These are phyloP conservation scores for Senecio squalidus DNA, from an alignment of 140 eudicot genomes.

Conservation along the genomic window DNA sequence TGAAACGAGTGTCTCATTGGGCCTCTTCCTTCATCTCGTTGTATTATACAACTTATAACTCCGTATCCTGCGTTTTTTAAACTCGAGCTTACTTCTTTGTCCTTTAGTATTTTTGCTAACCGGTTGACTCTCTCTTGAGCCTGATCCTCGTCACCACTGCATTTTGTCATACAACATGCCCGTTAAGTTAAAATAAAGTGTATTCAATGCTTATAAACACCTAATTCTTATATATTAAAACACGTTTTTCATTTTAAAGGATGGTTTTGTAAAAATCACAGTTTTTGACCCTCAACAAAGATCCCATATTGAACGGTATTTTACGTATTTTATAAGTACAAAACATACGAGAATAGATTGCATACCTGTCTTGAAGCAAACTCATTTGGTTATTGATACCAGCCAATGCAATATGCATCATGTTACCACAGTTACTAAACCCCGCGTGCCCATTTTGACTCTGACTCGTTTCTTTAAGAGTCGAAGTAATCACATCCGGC, in stretches of 20 bases:
- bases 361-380: constrained; percentile 92
- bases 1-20: constrained; percentile 97
- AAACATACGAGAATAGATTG: too few relatives aligned
- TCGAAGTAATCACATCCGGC: constrained; percentile 64
- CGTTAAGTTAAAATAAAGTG: background rate
- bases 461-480: constrained; percentile 64
- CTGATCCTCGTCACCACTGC: constrained; percentile 99
- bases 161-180: constrained; percentile 1
- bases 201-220: too few relatives aligned
- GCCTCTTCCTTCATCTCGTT: constrained; percentile 94
- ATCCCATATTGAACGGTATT: too few relatives aligned
- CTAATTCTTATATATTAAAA: too few relatives aligned
- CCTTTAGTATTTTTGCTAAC: constrained; percentile 84
- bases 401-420: constrained; percentile 92
- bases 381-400: constrained; percentile 97
- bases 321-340: too few relatives aligned
- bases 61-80: constrained; percentile 77
- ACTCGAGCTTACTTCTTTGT: constrained; percentile 72
- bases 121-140: constrained; percentile 94
- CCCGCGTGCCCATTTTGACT: constrained; percentile 33
- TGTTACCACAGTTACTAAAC: constrained; percentile 47
- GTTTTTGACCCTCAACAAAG: too few relatives aligned
- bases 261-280: too few relatives aligned
- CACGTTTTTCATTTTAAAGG: too few relatives aligned
- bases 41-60: constrained; percentile 92